Base-by-base conservation (phyloP, 768 basidiomycete genomes). In the Pleurotus citrinopileatus region DNA sequence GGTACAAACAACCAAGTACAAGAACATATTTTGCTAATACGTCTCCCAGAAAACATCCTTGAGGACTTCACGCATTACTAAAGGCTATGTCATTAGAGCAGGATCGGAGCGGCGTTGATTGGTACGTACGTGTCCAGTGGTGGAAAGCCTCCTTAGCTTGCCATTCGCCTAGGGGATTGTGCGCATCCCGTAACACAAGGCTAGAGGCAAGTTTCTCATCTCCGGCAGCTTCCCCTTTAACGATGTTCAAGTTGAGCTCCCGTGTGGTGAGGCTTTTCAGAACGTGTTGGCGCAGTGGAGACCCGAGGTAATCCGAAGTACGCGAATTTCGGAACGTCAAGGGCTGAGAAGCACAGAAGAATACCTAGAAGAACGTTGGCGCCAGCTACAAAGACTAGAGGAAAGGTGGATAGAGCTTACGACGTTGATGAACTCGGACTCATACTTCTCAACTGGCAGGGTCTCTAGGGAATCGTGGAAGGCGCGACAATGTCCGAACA, bases 31-130 rank as follows among this genome's bases (percentile, higher is more conserved):
- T 15, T 56, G 15, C 67, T 70, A 93, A 67, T 85, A 92, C 4
- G 84, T 87, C 69, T 90, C 87, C 91, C 91, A 93, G 57, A 87
- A 73, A 10, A 79, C 59, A 55, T 87, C 80, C 0, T 86, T 82
- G 58, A 94, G 62, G n/a, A 90, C 79, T 27, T 83, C 70, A 54
- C 89, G 80, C 91, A 95, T 94, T 28, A 91, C 87, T 88, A 54
- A 2, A 17, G 10, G 40, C 32, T 13, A 26, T 29, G 22, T 4
- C 3, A 50, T 15, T 59, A 37, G 20, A 26, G 54, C 29, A 51
- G 36, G 10, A 12, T 9, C 3, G 32, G 10, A 22, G 37, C 10
- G 46, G 22, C 48, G 42, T 32, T 52, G 42, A 25, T 59, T 46
- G 37, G 23, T 17, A 75, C 86, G 58, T 64, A 89, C 89, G 65